phyloP scores from a whole-genome alignment of 495 filamentous ascomycete genomes.

The Daldinia decipiens region DNA sequence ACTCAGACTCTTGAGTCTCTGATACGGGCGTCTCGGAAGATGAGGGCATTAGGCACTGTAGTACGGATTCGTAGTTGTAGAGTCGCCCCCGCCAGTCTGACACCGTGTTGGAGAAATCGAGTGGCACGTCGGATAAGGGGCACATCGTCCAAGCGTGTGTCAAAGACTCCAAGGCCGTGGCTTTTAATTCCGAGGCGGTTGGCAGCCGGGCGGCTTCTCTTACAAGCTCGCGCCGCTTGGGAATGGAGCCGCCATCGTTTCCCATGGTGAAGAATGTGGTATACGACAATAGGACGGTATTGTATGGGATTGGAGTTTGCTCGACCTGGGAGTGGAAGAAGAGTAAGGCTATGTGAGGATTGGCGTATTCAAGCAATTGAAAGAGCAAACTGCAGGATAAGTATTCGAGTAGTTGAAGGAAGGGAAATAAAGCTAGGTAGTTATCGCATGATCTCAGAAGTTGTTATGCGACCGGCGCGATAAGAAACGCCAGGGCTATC shows the following conservation, averaged over 20 bases:
- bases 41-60: slow-evolving; percentile 80
- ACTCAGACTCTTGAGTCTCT: slow-evolving; percentile 63
- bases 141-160: slow-evolving; percentile 87
- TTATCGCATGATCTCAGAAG: background rate
- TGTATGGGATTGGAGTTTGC: background rate
- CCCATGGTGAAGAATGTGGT: slow-evolving; percentile 70
- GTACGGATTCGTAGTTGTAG: slow-evolving; percentile 93
- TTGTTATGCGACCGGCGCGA: background rate
- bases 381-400: background rate
- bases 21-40: slow-evolving; percentile 56
- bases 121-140: slow-evolving; percentile 79
- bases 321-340: background rate
- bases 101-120: slow-evolving; percentile 76
- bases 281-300: background rate
- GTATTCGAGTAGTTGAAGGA: background rate
- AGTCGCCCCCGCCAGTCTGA: slow-evolving; percentile 86
- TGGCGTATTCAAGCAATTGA: background rate
- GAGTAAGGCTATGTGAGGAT: background rate
- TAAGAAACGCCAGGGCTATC: background rate
- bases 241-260: slow-evolving; percentile 92
- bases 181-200: slow-evolving; percentile 90
- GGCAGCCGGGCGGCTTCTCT: slow-evolving; percentile 83
- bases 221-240: slow-evolving; percentile 93
- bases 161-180: slow-evolving; percentile 82
- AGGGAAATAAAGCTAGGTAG: background rate